Base-by-base conservation (phyloP, 2,329 filamentous ascomycete species). In the Thelonectria discophora region DNA sequence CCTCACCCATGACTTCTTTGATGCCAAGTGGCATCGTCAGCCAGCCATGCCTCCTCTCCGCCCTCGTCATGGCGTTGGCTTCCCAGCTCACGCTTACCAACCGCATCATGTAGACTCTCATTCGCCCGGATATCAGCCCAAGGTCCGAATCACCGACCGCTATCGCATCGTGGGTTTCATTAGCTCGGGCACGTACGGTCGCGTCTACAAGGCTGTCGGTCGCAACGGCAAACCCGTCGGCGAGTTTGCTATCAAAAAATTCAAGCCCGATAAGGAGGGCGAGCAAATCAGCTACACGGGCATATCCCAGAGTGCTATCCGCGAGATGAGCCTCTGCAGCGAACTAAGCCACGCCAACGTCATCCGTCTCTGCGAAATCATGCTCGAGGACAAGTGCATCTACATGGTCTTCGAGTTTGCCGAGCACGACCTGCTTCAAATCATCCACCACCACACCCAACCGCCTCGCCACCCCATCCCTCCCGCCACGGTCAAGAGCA, bases 361-460 rank as follows among this genome's bases (percentile, higher is more conserved):
- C 34, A 94, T 99, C 68, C 88, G 90, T 61, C 87, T 97, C 1
- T 88, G 94, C 64, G 95, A 99, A 78, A 98, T 97, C 72, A 97
- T 99, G 72, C 84, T 99, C 3, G 94, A 99, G 79, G 94, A 97
- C 77, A 98, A 98, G 81, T 97, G 94, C 80, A 98, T 99, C 76
- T 99, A 94, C 79, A 99, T 99, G 91, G 94, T 99, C 2, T 98
- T 99, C 71, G 95, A 98, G 77, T 99, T 97, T 76, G 95, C 95
- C 68, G 95, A 99, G 78, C 95, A 99, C 77, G 95, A 99, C 77
- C 81, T 99, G 39, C 83, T 99, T 5, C 95, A 99, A 77, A 98
- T 99, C 75, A 97, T 99, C 69, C 95, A 99, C 75, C 94, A 98
- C 75, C 95, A 99, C 78, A 97, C 92, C 1, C 90, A 97, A 75